Percentiles rank a stretch among this genome's conserved stretches.
Conservation (phyloP, 2,329 filamentous ascomycete species). For the Colletotrichum sp. region DNA sequence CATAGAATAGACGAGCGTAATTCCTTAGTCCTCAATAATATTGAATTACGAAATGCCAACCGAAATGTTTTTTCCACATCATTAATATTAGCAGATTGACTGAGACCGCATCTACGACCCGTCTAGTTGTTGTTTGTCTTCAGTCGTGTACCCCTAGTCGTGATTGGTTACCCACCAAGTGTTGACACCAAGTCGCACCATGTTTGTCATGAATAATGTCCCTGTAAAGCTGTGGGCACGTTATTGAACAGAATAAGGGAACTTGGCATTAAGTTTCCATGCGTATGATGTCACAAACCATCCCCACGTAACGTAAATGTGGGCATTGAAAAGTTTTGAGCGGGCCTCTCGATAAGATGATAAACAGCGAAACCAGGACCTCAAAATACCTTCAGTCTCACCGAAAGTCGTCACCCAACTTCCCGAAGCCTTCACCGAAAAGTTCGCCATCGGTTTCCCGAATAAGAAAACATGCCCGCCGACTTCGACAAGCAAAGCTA, state of each 20-base stretch:
- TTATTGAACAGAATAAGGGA: neutral
- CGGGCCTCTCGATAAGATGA: neutral
- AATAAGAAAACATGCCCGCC: neutral
- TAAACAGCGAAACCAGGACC: neutral
- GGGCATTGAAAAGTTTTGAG: conserved; percentile 11
- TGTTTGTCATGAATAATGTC: neutral
- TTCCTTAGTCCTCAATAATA: neutral
- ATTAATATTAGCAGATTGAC: neutral
- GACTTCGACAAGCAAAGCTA: conserved; percentile 56
- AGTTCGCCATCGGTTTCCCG: neutral
- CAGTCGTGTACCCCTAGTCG: neutral
- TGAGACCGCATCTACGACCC: neutral
- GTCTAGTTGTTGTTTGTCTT: neutral
- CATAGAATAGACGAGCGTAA: neutral
- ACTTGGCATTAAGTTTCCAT: neutral
- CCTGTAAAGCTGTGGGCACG: neutral
- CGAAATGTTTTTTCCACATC: neutral
- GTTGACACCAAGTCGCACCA: neutral
- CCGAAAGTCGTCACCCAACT: neutral
- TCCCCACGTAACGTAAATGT: conserved; percentile 6
- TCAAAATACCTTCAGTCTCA: neutral
- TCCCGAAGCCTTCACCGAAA: neutral
- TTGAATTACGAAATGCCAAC: neutral
- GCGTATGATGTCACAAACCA: conserved; percentile 4
- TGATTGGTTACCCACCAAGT: neutral